These are phyloP conservation scores for Candida tunisiensis DNA, from an alignment of 1,139 yeast species.

Conservation along the genomic window DNA sequence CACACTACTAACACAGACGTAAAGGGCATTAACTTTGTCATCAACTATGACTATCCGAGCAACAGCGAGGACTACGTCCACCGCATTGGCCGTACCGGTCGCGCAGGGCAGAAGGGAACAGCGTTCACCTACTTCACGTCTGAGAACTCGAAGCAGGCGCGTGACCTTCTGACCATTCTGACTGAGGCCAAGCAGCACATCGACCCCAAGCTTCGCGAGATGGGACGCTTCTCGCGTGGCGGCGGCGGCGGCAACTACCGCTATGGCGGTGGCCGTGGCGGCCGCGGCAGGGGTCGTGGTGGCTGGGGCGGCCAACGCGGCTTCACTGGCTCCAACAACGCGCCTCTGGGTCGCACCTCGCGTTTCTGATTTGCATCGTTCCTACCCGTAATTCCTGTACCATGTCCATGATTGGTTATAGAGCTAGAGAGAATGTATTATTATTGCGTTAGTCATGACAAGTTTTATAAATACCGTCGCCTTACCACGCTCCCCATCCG, in stretches of 20 bases:
- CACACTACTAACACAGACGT: constrained; percentile 46
- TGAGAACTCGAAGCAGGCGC: constrained; percentile 75
- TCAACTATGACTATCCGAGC: constrained; percentile 95
- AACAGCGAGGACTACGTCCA: constrained; percentile 96
- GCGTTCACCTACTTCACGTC: constrained; percentile 92
- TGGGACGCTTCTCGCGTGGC: constrained; percentile 32
- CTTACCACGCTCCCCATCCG: constrained; percentile 11
- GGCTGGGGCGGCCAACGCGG: constrained; percentile 26
- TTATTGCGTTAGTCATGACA: too few relatives aligned
- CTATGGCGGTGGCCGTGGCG: constrained; percentile 47
- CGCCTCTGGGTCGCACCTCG: constrained; percentile 12
- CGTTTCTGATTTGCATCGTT: constrained; percentile 6
- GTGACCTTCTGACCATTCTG: constrained; percentile 77
- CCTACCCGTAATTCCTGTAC: too few relatives aligned
- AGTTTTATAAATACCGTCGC: neutral
- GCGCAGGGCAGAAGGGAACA: constrained; percentile 94
- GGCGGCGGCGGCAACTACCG: constrained; percentile 35
- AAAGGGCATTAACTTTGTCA: constrained; percentile 86
- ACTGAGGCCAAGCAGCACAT: constrained; percentile 90
- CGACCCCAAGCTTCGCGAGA: constrained; percentile 31
- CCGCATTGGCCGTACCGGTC: constrained; percentile 95
- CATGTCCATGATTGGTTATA: too few relatives aligned
- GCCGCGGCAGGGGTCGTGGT: constrained; percentile 28
- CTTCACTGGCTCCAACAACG: constrained; percentile 12
- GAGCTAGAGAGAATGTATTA: too few relatives aligned